These are phyloP conservation scores for Xylariales sp. DNA, from an alignment of 2,329 filamentous ascomycete genomes.

Conservation along the genomic window DNA sequence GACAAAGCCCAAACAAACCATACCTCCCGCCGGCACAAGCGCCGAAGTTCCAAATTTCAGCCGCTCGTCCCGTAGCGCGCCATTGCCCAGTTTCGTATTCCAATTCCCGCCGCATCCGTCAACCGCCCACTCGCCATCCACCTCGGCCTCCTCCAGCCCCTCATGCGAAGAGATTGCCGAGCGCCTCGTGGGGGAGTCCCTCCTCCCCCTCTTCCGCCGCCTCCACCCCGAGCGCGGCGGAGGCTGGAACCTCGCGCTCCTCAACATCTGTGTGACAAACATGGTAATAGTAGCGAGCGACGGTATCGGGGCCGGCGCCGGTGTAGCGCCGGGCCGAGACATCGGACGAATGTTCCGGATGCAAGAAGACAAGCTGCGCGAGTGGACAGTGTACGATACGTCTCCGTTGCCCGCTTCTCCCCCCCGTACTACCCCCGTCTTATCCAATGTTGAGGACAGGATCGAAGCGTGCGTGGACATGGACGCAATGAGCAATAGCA, in stretches of 20 bases:
- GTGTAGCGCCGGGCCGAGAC: slow-evolving; percentile 76
- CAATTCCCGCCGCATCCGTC: slow-evolving; percentile 54
- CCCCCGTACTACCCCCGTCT: not conserved
- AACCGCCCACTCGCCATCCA: not conserved
- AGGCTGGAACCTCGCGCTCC: slow-evolving; percentile 82
- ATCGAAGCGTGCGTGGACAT: not conserved
- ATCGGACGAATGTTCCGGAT: slow-evolving; percentile 85
- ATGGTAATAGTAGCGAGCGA: slow-evolving; percentile 70
- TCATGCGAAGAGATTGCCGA: slow-evolving; percentile 65
- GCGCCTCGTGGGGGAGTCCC: slow-evolving; percentile 73
- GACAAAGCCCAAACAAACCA: slow-evolving; percentile 59
- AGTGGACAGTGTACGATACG: slow-evolving; percentile 70
- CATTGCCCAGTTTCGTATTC: slow-evolving; percentile 81
- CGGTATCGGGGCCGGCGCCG: slow-evolving; percentile 50
- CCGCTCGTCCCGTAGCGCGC: slow-evolving; percentile 79
- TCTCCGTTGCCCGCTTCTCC: slow-evolving; percentile 28
- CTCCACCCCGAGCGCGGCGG: slow-evolving; percentile 73
- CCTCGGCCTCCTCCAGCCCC: not conserved
- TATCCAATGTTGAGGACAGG: too few species aligned
- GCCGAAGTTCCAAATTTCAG: slow-evolving; percentile 58
- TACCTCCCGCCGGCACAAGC: slow-evolving; percentile 58
- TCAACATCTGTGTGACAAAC: slow-evolving; percentile 90
- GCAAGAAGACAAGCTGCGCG: slow-evolving; percentile 75
- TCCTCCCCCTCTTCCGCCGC: slow-evolving; percentile 79
- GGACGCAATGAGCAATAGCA: not conserved